Conservation (phyloP, 1,139 yeast species). For the Arxiozyma heterogenica region DNA sequence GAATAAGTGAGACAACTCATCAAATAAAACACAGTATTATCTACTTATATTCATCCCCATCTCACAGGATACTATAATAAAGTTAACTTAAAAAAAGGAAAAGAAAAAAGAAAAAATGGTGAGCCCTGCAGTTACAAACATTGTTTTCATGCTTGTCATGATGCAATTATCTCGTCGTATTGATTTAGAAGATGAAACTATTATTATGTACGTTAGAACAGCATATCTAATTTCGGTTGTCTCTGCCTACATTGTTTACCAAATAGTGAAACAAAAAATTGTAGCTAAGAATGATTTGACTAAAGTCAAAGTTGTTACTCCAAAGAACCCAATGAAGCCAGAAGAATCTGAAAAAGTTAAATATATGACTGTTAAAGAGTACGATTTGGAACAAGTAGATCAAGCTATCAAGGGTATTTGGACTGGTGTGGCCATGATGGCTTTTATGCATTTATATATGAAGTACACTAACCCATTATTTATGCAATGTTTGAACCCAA, state of each 20-base stretch:
- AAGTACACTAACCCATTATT: constrained; percentile 95
- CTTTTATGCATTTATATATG: constrained; percentile 96
- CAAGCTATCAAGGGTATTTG: constrained; percentile 70
- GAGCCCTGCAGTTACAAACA: constrained; percentile 83
- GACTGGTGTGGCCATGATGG: constrained; percentile 96
- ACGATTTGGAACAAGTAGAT: constrained; percentile 82
- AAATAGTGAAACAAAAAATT: constrained; percentile 53
- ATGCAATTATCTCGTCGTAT: constrained; percentile 91
- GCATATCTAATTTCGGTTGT: constrained; percentile 62
- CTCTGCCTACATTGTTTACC: constrained; percentile 57
- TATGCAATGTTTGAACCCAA: constrained; percentile 86
- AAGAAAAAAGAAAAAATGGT: constrained; percentile 28
- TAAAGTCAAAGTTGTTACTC: constrained; percentile 82
- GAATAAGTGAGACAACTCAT: too few relatives aligned
- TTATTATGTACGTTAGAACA: constrained; percentile 67
- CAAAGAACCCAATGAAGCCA: constrained; percentile 62
- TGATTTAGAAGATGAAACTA: constrained; percentile 78
- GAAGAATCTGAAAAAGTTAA: constrained; percentile 59
- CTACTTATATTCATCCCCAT: neutral
- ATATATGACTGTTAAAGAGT: constrained; percentile 88
- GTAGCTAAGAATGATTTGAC: constrained; percentile 79
- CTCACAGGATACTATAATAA: neutral
- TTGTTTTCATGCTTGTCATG: constrained; percentile 89
- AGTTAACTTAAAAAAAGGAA: neutral
- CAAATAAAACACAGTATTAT: too few relatives aligned